Evolutionary conservation across 768 basidiomycete species (phyloP).

Genomic region (Hemileccinum rubropunctum): DNA sequence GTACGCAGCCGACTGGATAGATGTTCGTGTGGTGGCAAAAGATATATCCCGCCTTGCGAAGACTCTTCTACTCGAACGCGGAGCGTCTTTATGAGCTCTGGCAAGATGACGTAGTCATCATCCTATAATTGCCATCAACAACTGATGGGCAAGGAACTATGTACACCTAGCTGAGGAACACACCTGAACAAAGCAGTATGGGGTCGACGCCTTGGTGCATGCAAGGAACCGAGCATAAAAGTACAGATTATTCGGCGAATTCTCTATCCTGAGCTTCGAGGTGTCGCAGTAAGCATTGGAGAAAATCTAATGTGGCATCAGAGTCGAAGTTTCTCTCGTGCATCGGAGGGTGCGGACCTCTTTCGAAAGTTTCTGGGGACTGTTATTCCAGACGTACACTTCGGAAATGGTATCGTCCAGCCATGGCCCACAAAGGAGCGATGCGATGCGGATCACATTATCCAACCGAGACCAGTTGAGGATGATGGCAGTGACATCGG

Average conservation of each 20-base stretch:
- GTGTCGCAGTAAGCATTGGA: constrained; percentile 39
- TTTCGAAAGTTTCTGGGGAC: constrained; percentile 38
- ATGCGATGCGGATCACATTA: constrained; percentile 57
- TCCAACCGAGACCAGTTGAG: constrained; percentile 67
- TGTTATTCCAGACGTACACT: constrained; percentile 66
- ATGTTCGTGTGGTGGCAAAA: constrained; percentile 62
- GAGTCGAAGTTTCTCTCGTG: neutral
- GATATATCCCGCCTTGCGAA: constrained; percentile 39
- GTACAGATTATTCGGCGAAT: constrained; percentile 54
- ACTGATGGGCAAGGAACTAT: neutral
- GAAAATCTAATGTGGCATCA: constrained; percentile 38
- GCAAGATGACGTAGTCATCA: constrained; percentile 62
- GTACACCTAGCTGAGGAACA: neutral
- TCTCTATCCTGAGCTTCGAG: constrained; percentile 48
- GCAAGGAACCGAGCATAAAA: constrained; percentile 63
- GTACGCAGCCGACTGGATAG: constrained; percentile 52
- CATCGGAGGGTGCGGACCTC: constrained; percentile 27
- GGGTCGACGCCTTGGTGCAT: constrained; percentile 48
- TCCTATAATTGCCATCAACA: constrained; percentile 40
- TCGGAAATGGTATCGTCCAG: constrained; percentile 45
- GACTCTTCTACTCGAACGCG: constrained; percentile 35
- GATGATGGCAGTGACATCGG: constrained; percentile 54
- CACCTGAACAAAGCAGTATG: constrained; percentile 65
- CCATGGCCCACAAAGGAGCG: constrained; percentile 46
- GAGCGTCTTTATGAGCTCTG: constrained; percentile 55